phyloP scores from a whole-genome alignment of 2,329 filamentous ascomycete species.

The Cercospora sp. region DNA sequence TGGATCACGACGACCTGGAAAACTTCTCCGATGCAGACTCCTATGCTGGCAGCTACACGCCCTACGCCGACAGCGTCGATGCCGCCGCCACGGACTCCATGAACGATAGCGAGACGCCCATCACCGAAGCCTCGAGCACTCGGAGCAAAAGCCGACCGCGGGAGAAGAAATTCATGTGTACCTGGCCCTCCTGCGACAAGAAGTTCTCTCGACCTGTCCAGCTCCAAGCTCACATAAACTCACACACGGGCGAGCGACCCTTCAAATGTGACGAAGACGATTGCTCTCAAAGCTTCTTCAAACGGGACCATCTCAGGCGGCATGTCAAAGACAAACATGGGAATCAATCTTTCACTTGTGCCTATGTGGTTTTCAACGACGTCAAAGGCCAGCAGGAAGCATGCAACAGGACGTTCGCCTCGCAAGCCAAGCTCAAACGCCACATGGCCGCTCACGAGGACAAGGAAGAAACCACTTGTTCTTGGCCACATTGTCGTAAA shows the following conservation, averaged over 20 bases:
- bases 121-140: constrained; percentile 28
- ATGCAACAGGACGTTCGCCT: constrained; percentile 81
- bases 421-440: constrained; percentile 72
- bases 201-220: constrained; percentile 85
- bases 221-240: constrained; percentile 75
- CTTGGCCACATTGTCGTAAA: constrained; percentile 69
- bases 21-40: constrained; percentile 16
- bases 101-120: constrained; percentile 25
- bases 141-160: constrained; percentile 45
- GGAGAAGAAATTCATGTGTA: constrained; percentile 75
- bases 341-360: constrained; percentile 69
- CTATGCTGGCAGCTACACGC: constrained; percentile 14
- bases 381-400: constrained; percentile 45
- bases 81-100: constrained; percentile 18
- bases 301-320: constrained; percentile 81
- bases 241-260: constrained; percentile 81
- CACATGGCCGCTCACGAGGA: constrained; percentile 79
- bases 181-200: constrained; percentile 72
- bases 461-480: constrained; percentile 55
- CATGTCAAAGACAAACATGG: constrained; percentile 83
- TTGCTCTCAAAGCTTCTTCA: constrained; percentile 82
- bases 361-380: constrained; percentile 45
- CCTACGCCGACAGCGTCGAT: constrained; percentile 19
- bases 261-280: constrained; percentile 69
- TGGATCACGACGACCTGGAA: constrained; percentile 8